Evolutionary conservation across 2,329 filamentous ascomycete species (phyloP), one percentile per base, ranked within the genome.

Genomic region (Hortaea sp.): DNA sequence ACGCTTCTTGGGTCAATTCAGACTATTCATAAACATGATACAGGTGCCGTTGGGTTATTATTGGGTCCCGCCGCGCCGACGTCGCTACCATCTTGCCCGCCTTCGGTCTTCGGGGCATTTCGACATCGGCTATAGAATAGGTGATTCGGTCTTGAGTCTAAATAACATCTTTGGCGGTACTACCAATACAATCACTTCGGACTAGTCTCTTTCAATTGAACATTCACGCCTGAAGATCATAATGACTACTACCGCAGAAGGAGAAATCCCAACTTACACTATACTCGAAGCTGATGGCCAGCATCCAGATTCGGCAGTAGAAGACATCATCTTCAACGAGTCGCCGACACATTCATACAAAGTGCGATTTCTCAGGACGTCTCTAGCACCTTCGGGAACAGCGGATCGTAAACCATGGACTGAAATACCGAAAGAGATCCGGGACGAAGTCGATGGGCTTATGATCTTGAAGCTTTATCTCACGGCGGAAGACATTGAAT

Each of bases 261-360:
- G 28, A 3, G 45, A 47, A 10, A 42, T 39, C 13, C 50, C 53
- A 4, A 58, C 53, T 5, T 59, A 56, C 46, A 61, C 58, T 5
- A 56, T 61, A 44, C 54, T 61, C 11, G 57, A 61, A 41, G 58
- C 57, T 5, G 58, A 61, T 41, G 58, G 58, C 27, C 49, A 59
- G 11, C 57, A 61, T 31, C 48, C 53, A 13, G 57, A 61, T 31
- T 46, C 56, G 30, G 41, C 38, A 5, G 42, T 58, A 28, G 58
- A 61, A 44, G 57, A 57, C 41, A 42, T 50, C 13, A 55, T 61
- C 43, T 61, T 61, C 49, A 55, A 56, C 29, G 52, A 53, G 7
- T 50, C 49, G 37, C 39, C 53, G 6, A 52, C 43, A 12, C 53
- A 57, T 41, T 46, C 53, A 7, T 54, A 57, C 48, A 57, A 57